A percentile compares a stretch with the other conserved stretches of the same genome.
phyloP scores from a whole-genome alignment of 2,329 filamentous ascomycete genomes.

The Trichoderma atroviride region DNA sequence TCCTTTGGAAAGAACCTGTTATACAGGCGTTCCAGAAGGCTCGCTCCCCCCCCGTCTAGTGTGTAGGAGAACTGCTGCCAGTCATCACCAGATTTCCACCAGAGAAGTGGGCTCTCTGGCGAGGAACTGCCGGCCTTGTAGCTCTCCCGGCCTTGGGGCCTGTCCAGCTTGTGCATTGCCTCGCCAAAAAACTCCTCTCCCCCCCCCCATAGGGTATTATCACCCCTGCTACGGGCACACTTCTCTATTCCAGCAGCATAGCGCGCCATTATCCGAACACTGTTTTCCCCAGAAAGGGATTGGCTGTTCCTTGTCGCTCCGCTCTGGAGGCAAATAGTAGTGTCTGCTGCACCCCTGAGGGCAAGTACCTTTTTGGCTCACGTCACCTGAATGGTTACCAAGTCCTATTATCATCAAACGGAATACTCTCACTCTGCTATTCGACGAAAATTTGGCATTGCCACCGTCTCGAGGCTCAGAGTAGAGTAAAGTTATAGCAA shows the following conservation, averaged over 20 bases:
- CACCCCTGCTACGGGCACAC: slow-evolving; percentile 25
- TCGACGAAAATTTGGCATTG: background rate
- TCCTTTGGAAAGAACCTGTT: background rate
- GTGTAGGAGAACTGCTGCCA: slow-evolving; percentile 2
- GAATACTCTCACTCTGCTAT: background rate
- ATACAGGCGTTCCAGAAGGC: background rate
- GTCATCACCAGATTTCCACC: background rate
- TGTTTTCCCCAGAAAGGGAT: slow-evolving; percentile 21
- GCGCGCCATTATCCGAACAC: slow-evolving; percentile 22
- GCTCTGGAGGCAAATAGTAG: slow-evolving; percentile 20
- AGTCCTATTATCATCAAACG: slow-evolving; percentile 3
- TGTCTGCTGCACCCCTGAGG: slow-evolving; percentile 21
- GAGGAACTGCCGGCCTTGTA: slow-evolving; percentile 14
- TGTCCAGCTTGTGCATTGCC: slow-evolving; percentile 21
- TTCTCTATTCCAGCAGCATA: slow-evolving; percentile 21
- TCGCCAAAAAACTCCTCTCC: background rate
- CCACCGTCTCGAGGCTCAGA: slow-evolving; percentile 10
- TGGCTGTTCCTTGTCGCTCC: slow-evolving; percentile 25
- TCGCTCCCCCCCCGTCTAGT: background rate
- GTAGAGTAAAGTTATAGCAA: background rate
- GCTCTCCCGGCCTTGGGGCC: slow-evolving; percentile 1
- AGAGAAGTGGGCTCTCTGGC: background rate
- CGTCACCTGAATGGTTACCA: slow-evolving; percentile 4
- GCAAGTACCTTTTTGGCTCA: slow-evolving; percentile 5
- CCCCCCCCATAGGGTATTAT: slow-evolving; percentile 24